Base-by-base conservation (phyloP, 1,284 basidiomycete genomes). In the Rhodotorula sp. region DNA sequence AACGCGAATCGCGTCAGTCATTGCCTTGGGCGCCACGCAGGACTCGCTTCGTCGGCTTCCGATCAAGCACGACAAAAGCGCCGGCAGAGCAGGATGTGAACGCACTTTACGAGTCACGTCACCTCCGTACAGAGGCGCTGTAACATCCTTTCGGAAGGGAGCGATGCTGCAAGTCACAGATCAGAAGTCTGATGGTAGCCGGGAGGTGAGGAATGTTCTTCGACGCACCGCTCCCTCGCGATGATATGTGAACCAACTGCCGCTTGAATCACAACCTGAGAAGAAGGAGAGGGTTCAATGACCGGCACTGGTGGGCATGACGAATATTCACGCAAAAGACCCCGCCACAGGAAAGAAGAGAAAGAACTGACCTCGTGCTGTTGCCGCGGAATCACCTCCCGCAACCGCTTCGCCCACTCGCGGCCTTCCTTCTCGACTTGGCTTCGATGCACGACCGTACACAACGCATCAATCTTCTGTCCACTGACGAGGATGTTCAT, bases 381-480 rank as follows among this genome's bases (percentile, higher is more conserved):
- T 80, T 98, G 95, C 59, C 91, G 85, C 24, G 94, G 94, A 49
- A 98, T 90, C 24, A 95, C 91, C 76, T 91, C 89, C 63, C 73
- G 90, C 64, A 97, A 86, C 80, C 95, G 93, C 81, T 90, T 91
- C 2, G 91, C 89, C 93, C 93, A 96, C 64, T 84, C 84, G 63
- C 87, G 84, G 4, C 89, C 94, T 54, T 94, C 84, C 14, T 83
- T 82, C 61, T 89, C 87, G 63, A 91, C 88, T 33, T 85, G 85
- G 82, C 85, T 82, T 20, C 81, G 76, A 72, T 95, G 92, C 10
- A 95, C 88, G 70, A 96, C 70, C 67, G 77, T 83, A 24, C 93
- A 91, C n/a, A 97, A 83, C 0, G 94, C 93, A 79, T 97, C 93
- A 24, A 97, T 90, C 1, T 91, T 88, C 78, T 89, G 91, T 58